Percentiles rank a stretch among this genome's conserved stretches.
Evolutionary conservation across 2,329 filamentous ascomycete species (phyloP).

Genomic region (Aspergillus sp.): DNA sequence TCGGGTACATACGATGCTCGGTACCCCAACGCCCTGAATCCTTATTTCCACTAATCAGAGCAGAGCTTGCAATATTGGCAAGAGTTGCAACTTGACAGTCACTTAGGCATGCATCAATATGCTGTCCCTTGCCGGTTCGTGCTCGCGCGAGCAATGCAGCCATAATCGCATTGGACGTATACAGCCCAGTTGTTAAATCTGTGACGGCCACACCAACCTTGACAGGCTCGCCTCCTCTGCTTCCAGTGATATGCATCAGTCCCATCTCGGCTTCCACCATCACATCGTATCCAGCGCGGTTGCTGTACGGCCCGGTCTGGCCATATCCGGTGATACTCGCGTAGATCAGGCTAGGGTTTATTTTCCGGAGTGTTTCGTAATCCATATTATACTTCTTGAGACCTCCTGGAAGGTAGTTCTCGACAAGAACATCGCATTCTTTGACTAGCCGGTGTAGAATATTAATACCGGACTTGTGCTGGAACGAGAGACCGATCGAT

Average conservation of each 20-base stretch:
- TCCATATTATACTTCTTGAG: conserved; percentile 90
- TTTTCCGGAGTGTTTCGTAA: conserved; percentile 73
- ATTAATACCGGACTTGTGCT: conserved; percentile 76
- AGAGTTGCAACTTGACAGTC: conserved; percentile 95
- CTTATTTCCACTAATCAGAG: conserved; percentile 80
- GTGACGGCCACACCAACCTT: conserved; percentile 98
- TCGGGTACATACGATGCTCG: conserved; percentile 69
- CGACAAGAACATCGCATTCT: conserved; percentile 88
- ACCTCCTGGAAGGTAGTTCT: conserved; percentile 91
- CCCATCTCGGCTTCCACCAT: conserved; percentile 99
- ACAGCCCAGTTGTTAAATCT: conserved; percentile 90
- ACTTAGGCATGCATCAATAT: conserved; percentile 86
- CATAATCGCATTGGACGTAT: conserved; percentile 94
- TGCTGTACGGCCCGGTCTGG: conserved; percentile 86
- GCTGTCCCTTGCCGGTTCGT: conserved; percentile 77
- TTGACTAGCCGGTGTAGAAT: conserved; percentile 83
- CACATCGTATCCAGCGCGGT: conserved; percentile 92
- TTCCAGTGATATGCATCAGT: conserved; percentile 96
- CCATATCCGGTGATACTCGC: conserved; percentile 97
- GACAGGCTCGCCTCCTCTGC: conserved; percentile 82
- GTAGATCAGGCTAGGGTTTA: conserved; percentile 88
- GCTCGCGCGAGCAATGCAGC: conserved; percentile 78
- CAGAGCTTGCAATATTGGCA: conserved; percentile 92
- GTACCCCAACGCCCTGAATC: conserved; percentile 94
- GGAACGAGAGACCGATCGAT: conserved; percentile 87